phyloP scores from a whole-genome alignment of 306 rosid genomes.

The Acmispon strigosus region DNA sequence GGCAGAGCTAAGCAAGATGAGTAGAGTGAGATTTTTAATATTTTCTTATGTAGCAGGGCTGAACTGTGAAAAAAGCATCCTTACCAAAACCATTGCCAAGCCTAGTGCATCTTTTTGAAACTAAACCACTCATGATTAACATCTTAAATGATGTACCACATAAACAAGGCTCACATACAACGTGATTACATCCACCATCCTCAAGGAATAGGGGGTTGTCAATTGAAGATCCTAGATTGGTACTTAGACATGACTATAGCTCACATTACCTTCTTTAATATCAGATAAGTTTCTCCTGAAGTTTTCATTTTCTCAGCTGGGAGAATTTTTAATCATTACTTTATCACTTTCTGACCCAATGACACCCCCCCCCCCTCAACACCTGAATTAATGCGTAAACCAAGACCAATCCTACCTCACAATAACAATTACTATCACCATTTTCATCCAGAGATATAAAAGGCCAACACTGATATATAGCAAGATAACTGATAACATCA shows the following conservation, averaged over 20 bases:
- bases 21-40: background rate
- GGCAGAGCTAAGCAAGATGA: background rate
- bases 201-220: background rate
- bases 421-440: background rate
- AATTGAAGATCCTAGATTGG: background rate
- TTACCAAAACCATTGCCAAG: background rate
- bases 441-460: background rate
- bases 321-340: background rate
- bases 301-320: background rate
- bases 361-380: background rate
- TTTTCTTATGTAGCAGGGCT: background rate
- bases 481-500: background rate
- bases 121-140: background rate
- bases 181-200: background rate
- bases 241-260: background rate
- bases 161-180: background rate
- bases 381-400: background rate
- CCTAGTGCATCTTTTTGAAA: background rate
- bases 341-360: background rate
- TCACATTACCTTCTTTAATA: background rate
- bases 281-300: background rate
- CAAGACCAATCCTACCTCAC: conserved; percentile 5
- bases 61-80: background rate
- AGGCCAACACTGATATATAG: background rate
- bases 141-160: background rate